Base-by-base conservation (phyloP, 306 rosid species). In the Luffa acutangula region DNA sequence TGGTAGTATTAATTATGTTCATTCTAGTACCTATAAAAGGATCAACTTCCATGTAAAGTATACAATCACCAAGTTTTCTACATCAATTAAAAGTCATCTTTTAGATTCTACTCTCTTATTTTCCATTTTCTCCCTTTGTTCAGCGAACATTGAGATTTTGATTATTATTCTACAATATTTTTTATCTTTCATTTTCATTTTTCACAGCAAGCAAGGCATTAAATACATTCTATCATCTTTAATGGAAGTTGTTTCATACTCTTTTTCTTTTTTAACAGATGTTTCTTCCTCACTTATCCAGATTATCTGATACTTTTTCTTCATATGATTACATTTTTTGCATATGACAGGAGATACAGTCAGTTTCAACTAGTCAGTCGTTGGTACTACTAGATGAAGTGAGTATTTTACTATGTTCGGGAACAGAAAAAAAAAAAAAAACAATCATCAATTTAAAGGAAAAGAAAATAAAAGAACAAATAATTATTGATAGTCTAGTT, bases 381-480 rank as follows among this genome's bases (percentile, higher is more conserved):
- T 82, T 95, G 78, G 96, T 92, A 85, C 89, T 95, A 79, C 87
- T 95, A 34, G 98, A 95, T 80, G 98, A 95, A 96, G 97, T 85
- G 85, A 80, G 88, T 81, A 63, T 78, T 56, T 74, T 36, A 17
- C 52, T 78, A 43, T 37, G 76, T 76, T 81, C 42, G 46, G 45
- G 71, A 48, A 70, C 39, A 57, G 42, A 58, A 4, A 45, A 66
- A 15, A 77, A 69, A 58, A 4, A 45, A 66, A 15, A 77, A 69
- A 46, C 75, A 72, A 80, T 49, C 13, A 46, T 46, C 77, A 74
- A 37, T 66, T 54, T 58, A 56, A 64, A 76, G 63, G 54, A 13
- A 48, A 76, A 25, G 20, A 57, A n/a, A 67, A 39, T 9, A 21
- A 20, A 58, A 57, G 45, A 76, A 69, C 52, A 43, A 76, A 20